Conservation (phyloP, 345 rosid genomes). For the Bruguiera parviflora region DNA sequence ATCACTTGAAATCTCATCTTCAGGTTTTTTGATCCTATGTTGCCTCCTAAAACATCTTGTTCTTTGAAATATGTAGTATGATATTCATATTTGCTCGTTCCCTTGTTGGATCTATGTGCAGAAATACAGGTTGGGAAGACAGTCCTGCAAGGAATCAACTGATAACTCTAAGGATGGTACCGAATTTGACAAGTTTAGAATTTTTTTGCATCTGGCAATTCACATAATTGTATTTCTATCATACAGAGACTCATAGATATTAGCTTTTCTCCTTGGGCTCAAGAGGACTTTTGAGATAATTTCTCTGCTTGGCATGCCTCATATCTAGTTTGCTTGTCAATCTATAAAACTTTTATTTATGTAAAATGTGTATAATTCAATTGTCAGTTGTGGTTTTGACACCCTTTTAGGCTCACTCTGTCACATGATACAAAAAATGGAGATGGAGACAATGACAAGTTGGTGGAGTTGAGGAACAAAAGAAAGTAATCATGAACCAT, state of each 20-base stretch:
- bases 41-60: neutral
- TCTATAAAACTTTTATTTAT: too few species aligned
- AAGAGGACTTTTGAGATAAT: neutral
- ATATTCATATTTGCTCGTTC: neutral
- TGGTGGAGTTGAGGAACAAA: neutral
- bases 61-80: neutral
- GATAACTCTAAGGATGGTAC: conserved; percentile 89
- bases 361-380: too few species aligned
- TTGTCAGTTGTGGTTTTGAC: too few species aligned
- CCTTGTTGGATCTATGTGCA: conserved; percentile 24
- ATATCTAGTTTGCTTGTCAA: too few species aligned
- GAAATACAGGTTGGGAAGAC: conserved; percentile 91
- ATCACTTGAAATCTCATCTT: conserved; percentile 36
- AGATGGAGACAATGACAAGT: neutral
- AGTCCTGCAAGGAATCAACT: conserved; percentile 68
- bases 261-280: neutral
- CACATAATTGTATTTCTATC: neutral
- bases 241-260: neutral
- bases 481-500: neutral
- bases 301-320: too few species aligned
- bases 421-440: neutral
- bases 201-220: conserved; percentile 11
- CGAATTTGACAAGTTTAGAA: conserved; percentile 5
- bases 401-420: too few species aligned
- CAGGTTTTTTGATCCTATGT: conserved; percentile 24